Conservation (phyloP, 352 stramenopile species). For the Pythium grandisporangium region DNA sequence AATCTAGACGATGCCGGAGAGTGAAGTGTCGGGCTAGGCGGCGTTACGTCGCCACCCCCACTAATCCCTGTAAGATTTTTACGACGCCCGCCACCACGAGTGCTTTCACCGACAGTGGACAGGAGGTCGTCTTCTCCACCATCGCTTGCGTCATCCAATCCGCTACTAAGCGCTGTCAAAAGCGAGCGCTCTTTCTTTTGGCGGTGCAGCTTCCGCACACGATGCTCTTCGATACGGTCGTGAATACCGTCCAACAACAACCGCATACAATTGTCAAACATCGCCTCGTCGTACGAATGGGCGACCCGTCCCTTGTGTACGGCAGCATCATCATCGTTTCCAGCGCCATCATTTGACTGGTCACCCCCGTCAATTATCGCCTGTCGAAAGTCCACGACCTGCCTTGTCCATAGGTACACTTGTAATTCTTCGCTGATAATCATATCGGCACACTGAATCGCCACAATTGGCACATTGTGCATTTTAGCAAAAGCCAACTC, state of each 20-base stretch:
- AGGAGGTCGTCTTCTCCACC: neutral
- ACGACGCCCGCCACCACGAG: too few species aligned
- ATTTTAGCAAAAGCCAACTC: constrained; percentile 81
- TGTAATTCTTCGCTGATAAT: constrained; percentile 76
- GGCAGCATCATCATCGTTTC: constrained; percentile 4
- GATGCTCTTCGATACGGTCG: constrained; percentile 77
- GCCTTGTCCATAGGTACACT: constrained; percentile 81
- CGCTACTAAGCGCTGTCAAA: constrained; percentile 6
- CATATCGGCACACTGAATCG: constrained; percentile 77
- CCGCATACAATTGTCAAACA: constrained; percentile 51
- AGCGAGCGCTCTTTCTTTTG: constrained; percentile 21
- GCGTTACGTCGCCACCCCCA: neutral
- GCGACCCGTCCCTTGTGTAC: constrained; percentile 12
- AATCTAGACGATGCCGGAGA: constrained; percentile 13
- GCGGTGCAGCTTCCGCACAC: constrained; percentile 30
- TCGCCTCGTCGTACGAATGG: constrained; percentile 49
- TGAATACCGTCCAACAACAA: constrained; percentile 74
- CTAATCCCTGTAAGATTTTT: neutral
- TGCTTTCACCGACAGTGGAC: neutral
- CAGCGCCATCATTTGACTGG: constrained; percentile 4
- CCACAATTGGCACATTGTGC: constrained; percentile 78
- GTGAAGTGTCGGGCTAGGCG: neutral
- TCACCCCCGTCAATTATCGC: constrained; percentile 17
- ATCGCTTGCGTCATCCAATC: neutral
- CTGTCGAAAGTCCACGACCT: constrained; percentile 71